Base-by-base conservation (phyloP, 129 eudicot species). In the Flaveria brownii region DNA sequence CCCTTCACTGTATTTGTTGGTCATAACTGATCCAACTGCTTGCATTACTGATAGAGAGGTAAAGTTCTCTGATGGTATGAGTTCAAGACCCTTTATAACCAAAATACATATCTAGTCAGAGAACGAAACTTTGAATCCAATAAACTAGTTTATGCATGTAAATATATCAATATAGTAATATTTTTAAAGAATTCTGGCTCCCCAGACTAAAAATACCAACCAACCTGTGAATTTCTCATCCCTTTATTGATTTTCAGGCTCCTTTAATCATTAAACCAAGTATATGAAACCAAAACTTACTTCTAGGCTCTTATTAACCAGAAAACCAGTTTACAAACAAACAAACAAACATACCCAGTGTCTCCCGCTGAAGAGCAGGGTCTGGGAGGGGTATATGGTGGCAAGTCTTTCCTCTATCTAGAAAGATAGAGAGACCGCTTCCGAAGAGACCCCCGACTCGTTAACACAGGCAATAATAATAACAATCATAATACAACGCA, bases 1-100 rank as follows among this genome's bases (percentile, higher is more conserved):
- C n/a, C 99, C 99, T 89, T 95, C 99, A 83, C 99, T 95, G 82
- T 95, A 95, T 83, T 95, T 95, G 92, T 95, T 95, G 82, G 97
- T 95, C 99, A 95, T 95, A 22, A 95, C 91, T 25, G 97, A 95
- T 55, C 99, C 99, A 78, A 95, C 99, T 41, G 99, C 99, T 95
- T 95, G 96, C 99, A 95, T 95, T 83, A 95, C 99, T 56, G 99
- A 95, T 52, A 91, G 70, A 2, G 99, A 95, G 55, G 99, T 95
- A 81, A 95, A 91, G 77, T 95, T 95, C 85, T 95, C 97, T 6
- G 99, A 95, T 15, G 97, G 97, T 13, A 95, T 95, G 76, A 95
- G 97, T 74, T 95, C 99, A 45, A 95, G 91, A 61, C 99, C 97
- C 99, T 91, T 43, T 10, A 79, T 20, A 81, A 17, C 22, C 55